Evolutionary conservation across 2,329 filamentous ascomycete species (phyloP).

Genomic region (Amphichorda felina): DNA sequence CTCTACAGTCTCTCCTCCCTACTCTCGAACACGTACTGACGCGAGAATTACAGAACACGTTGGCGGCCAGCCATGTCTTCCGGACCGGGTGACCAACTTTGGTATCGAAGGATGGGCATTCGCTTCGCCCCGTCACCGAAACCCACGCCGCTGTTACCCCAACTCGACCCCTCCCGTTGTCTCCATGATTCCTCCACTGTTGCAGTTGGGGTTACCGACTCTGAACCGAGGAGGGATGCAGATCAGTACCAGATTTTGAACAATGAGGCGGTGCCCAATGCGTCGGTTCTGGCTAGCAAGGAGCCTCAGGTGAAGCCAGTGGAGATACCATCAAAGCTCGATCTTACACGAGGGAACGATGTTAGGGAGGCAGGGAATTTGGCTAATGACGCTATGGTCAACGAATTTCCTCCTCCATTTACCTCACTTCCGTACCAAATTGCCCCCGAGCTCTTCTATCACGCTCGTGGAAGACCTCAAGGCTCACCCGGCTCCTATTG

Average conservation of each 20-base stretch:
- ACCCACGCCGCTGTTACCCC: slow-evolving; percentile 9
- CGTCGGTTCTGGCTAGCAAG: no score
- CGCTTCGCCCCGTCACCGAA: slow-evolving; percentile 13
- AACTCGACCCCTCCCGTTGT: neutral
- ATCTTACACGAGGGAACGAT: no score
- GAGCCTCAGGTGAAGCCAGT: no score
- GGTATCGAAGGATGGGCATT: slow-evolving; percentile 17
- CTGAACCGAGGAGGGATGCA: no score
- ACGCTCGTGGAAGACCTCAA: neutral
- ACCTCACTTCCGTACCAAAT: slow-evolving; percentile 18
- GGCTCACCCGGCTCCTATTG: slow-evolving; percentile 33
- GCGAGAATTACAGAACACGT: neutral
- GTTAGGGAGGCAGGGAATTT: no score
- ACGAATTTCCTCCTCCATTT: slow-evolving; percentile 2
- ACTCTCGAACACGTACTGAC: no score
- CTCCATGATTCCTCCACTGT: neutral
- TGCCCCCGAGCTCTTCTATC: slow-evolving; percentile 13
- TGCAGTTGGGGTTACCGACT: neutral
- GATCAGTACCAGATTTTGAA: no score
- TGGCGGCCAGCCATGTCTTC: neutral
- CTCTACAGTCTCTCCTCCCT: no score
- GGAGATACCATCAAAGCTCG: neutral
- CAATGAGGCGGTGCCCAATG: no score
- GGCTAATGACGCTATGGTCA: neutral
- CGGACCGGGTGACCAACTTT: slow-evolving; percentile 8